Base-by-base conservation (phyloP, 2,329 filamentous ascomycete species). In the Monilinia fructigena region DNA sequence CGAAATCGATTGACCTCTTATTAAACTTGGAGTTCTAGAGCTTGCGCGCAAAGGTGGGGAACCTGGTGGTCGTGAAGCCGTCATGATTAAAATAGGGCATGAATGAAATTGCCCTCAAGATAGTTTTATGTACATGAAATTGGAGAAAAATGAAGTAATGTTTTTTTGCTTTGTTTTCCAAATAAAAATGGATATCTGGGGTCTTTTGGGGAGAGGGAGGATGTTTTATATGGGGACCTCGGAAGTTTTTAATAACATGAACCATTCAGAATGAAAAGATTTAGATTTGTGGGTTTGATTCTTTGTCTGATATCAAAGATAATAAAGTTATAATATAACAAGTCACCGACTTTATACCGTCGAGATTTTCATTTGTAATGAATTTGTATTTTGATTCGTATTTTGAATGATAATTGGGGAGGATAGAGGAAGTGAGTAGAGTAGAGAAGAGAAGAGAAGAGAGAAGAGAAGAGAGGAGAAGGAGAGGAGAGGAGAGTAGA, bases 21-120 rank as follows among this genome's bases (percentile, higher is more conserved):
- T 53, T 54, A 55, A n/a, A 62, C 52, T 54, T 42, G 64, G 50
- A 47, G 64, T 55, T 48, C 56, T 48, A 12, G 56, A 55, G 48
- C 38, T 52, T 23, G 53, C 12, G 7, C 55, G 63, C 48, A 45
- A 52, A 53, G 54, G 63, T 45, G 55, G 63, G 45, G 56, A 55
- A 28, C 20, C 40, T 20, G 56, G 50, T 38, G 40, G 28, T 66
- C 63, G 63, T 45, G 63, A 65, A 11, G 55, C 35, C 31, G 63
- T 60, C 63, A 65, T 65, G 45, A 23, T 45, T 65, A 40, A 23
- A 20, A 45, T 65, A 23, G 47, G 48, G 52, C n/a, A 20, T 40
- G 5, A 42, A 52, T 35, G 12, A 50, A 53, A 55, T 18, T 63
- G 23, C 50, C 48, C 50, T 55, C 11, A 45, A 63, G 14, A 35